Base-by-base conservation (phyloP, 2,329 filamentous ascomycete species). In the Westerdykella aurantiaca region DNA sequence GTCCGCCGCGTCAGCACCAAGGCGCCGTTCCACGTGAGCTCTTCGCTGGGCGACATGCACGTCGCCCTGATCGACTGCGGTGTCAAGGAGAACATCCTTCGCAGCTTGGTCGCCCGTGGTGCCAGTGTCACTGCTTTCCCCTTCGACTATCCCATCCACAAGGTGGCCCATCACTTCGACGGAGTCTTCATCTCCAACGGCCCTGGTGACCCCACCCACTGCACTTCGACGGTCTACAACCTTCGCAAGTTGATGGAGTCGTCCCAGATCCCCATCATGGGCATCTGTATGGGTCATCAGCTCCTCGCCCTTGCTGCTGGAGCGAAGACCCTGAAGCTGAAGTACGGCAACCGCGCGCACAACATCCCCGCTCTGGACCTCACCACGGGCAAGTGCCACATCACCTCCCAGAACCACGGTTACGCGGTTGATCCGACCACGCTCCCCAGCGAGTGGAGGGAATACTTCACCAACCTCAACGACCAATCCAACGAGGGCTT, bases 171-270 rank as follows among this genome's bases (percentile, higher is more conserved):
- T 71, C 89, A 97, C 78, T 97, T 95, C 60, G 93, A 98, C 60
- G 93, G 93, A 64, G 84, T 98, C 64, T 98, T 98, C 79, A 96
- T 97, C 74, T 95, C 89, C 72, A 98, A 98, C 73, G 93, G 93
- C 47, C 93, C 93, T 22, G 93, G 93, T 73, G 93, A 98, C 73
- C 93, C 93, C 58, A 97, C 90, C 34, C 93, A 98, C 74, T 96
- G 90, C 76, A 86, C 89, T 65, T 82, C 88, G 61, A 96, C 93
- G 34, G 88, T 95, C 52, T 91, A 94, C 79, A 90, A 95, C 75
- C 81, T 98, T 44, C 79, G 79, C 60, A 86, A 88, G 61, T 74
- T 98, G 61, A 96, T 98, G 81, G 87, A 95, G 69, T 83, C 82
- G 18, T 95, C 88, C 38, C 83, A 89, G 58, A 80, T 95, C 29